phyloP scores from a whole-genome alignment of 345 rosid genomes.

The Brassica rapa region DNA sequence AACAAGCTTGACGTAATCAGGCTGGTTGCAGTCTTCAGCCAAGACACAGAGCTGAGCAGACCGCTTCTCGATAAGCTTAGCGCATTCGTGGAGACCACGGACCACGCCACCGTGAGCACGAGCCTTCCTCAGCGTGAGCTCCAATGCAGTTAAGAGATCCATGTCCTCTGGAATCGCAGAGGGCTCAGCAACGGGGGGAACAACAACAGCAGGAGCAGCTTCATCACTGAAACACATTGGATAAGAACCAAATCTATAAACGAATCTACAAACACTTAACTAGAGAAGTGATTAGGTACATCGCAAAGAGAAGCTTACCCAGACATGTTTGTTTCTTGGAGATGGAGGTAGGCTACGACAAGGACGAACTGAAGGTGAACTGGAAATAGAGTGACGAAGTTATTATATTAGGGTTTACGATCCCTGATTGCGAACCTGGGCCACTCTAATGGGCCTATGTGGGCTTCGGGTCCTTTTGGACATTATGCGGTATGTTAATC shows the following conservation, averaged over 20 bases:
- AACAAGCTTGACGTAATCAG: slow-evolving; percentile 74
- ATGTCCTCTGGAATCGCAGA: slow-evolving; percentile 60
- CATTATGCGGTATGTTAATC: neutral
- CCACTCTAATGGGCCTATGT: slow-evolving; percentile 9
- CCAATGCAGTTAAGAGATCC: slow-evolving; percentile 74
- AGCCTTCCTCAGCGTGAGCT: slow-evolving; percentile 72
- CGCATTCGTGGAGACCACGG: slow-evolving; percentile 76
- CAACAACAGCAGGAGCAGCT: slow-evolving; percentile 48
- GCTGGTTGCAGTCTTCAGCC: slow-evolving; percentile 86
- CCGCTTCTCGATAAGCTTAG: slow-evolving; percentile 80
- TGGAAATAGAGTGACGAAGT: neutral
- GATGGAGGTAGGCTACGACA: slow-evolving; percentile 23
- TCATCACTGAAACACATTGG: slow-evolving; percentile 55
- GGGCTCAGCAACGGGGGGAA: slow-evolving; percentile 47
- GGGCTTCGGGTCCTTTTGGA: neutral
- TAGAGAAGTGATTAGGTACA: neutral
- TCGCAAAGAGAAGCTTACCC: slow-evolving; percentile 31
- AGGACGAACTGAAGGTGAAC: neutral
- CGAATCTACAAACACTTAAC: neutral
- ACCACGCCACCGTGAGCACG: slow-evolving; percentile 70
- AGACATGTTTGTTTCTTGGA: slow-evolving; percentile 31
- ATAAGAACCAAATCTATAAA: neutral
- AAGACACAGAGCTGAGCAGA: slow-evolving; percentile 68
- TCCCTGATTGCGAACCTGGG: neutral
- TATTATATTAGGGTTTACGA: slow-evolving; percentile 36